Conservation (phyloP, 805 yeast genomes). For the Komagataella pseudopastoris region DNA sequence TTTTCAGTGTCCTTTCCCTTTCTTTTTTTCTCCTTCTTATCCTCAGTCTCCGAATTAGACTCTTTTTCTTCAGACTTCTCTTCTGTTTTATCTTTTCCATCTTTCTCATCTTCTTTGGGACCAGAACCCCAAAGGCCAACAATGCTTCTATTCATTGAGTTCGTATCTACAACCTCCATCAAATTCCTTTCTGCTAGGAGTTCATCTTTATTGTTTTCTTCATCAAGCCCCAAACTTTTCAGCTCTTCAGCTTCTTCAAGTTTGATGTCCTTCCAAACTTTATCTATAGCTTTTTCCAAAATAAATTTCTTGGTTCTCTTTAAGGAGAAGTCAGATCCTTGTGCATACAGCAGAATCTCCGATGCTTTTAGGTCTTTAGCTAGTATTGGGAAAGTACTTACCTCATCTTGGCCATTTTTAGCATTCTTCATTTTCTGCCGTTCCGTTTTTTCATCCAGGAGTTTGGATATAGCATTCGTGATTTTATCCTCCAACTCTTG, state of each 20-base stretch:
- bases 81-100: constrained; percentile 3
- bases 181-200: constrained; percentile 26
- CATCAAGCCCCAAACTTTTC: constrained; percentile 16
- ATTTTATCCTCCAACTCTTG: constrained; percentile 40
- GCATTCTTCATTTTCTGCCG: constrained; percentile 19
- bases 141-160: constrained; percentile 65
- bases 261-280: constrained; percentile 37
- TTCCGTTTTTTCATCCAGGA: constrained; percentile 47
- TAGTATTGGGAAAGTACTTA: constrained; percentile 24
- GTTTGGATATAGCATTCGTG: constrained; percentile 35
- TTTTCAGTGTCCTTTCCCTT: constrained; percentile 25
- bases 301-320: constrained; percentile 35
- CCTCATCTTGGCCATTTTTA: constrained; percentile 19
- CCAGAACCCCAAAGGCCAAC: constrained; percentile 51
- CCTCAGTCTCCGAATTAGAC: constrained; percentile 7
- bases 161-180: constrained; percentile 54
- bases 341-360: constrained; percentile 45
- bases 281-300: constrained; percentile 27
- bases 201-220: constrained; percentile 5
- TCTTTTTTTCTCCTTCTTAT: constrained; percentile 34
- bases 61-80: constrained; percentile 5
- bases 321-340: constrained; percentile 46
- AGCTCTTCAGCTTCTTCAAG: constrained; percentile 53
- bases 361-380: constrained; percentile 42
- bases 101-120: constrained; percentile 2